These are phyloP conservation scores for Phialocephala subalpina DNA, from an alignment of 2,329 filamentous ascomycete species.

Conservation along the genomic window DNA sequence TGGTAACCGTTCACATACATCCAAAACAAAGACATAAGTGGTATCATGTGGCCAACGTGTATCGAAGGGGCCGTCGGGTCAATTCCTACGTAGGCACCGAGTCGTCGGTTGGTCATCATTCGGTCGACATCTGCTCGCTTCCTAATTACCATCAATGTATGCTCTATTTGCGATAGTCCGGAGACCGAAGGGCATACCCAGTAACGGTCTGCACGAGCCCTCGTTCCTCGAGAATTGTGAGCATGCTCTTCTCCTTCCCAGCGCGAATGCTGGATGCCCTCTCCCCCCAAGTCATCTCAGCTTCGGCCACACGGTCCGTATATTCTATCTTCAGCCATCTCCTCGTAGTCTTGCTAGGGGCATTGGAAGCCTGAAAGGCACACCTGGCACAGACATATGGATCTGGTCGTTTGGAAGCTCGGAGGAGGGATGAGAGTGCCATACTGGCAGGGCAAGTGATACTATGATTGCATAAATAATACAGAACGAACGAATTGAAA, in stretches of 20 bases:
- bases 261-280: conserved; percentile 55
- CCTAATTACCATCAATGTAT: conserved; percentile 20
- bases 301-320: conserved; percentile 44
- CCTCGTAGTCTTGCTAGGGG: conserved; percentile 26
- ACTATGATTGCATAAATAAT: not conserved
- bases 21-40: conserved; percentile 86
- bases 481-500: not conserved
- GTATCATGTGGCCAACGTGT: conserved; percentile 82
- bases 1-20: conserved; percentile 80
- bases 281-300: conserved; percentile 54
- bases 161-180: not conserved
- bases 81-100: conserved; percentile 81
- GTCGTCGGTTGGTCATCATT: conserved; percentile 69
- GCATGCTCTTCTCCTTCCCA: conserved; percentile 61
- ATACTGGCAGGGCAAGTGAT: conserved; percentile 32
- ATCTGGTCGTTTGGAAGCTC: conserved; percentile 33
- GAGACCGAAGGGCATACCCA: conserved; percentile 60
- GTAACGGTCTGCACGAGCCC: conserved; percentile 79
- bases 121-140: conserved; percentile 62
- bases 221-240: conserved; percentile 73
- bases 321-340: conserved; percentile 45
- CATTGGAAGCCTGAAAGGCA: conserved; percentile 34
- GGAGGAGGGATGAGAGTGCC: conserved; percentile 40
- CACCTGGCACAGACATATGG: conserved; percentile 43
- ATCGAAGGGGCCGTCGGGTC: conserved; percentile 83